Percentiles rank a stretch among this genome's conserved stretches.
Evolutionary conservation across 2,329 filamentous ascomycete genomes (phyloP).

Genomic region (Alternaria novae-zelandiae): DNA sequence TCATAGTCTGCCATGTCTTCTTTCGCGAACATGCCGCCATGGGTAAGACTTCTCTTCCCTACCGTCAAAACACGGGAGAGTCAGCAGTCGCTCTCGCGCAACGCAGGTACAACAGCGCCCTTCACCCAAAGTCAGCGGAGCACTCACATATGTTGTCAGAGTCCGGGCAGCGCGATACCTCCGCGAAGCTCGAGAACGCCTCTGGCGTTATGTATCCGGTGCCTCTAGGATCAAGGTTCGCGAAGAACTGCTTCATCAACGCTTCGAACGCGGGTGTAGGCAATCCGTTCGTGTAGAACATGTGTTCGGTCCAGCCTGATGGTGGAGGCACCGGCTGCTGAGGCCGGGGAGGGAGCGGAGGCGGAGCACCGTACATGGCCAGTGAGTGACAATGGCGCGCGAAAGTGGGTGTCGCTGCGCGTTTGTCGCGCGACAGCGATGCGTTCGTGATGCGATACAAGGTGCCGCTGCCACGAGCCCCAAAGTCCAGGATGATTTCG

Average conservation of each 20-base stretch:
- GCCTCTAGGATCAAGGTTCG: background rate
- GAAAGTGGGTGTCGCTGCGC: background rate
- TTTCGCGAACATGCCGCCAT: constrained; percentile 1
- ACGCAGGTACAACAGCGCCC: no score
- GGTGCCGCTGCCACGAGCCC: background rate
- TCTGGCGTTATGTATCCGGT: constrained; percentile 1
- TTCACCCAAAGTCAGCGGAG: no score
- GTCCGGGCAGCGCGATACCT: background rate
- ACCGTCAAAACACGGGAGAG: background rate
- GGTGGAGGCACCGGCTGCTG: background rate
- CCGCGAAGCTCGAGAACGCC: background rate
- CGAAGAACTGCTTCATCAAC: constrained; percentile 1
- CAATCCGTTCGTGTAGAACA: constrained; percentile 3
- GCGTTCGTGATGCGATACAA: background rate
- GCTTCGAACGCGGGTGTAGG: background rate
- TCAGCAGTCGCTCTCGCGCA: background rate
- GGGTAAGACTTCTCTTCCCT: background rate
- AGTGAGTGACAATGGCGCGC: no score
- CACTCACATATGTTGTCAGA: background rate
- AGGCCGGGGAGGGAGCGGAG: background rate
- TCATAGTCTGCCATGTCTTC: constrained; percentile 4
- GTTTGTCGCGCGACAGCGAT: background rate
- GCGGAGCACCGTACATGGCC: background rate
- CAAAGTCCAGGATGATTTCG: background rate
- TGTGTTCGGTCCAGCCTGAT: constrained; percentile 3